A percentile compares a stretch with the other conserved stretches of the same genome.
Conservation (phyloP, 208 protist genomes). For the Leishmania gerbilli region DNA sequence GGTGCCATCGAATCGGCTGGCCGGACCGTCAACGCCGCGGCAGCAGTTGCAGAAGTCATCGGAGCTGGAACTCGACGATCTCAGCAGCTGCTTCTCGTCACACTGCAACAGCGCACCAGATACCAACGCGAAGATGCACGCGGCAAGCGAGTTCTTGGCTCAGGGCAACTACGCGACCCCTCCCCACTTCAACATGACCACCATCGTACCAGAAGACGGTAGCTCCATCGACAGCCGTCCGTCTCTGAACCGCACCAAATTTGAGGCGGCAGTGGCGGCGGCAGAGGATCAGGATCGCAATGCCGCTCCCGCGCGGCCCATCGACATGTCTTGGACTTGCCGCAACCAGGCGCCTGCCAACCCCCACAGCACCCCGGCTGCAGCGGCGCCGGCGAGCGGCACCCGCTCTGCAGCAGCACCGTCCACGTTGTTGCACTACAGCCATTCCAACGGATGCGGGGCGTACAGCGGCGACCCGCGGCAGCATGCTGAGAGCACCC, state of each 20-base stretch:
- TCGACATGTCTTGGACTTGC: slow-evolving; percentile 7
- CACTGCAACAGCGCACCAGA: not conserved
- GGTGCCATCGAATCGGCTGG: not conserved
- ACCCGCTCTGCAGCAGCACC: not conserved
- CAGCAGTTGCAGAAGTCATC: not conserved
- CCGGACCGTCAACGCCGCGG: not conserved
- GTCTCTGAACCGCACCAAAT: slow-evolving; percentile 9
- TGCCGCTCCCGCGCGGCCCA: not conserved
- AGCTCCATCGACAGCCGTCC: slow-evolving; percentile 7
- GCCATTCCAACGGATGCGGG: not conserved
- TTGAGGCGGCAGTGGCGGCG: not conserved
- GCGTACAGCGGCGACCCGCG: not conserved
- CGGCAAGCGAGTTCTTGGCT: not conserved
- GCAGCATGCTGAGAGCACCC: not conserved
- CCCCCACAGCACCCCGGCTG: not conserved
- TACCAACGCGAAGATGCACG: not conserved
- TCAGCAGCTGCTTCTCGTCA: not conserved
- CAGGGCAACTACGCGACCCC: not conserved
- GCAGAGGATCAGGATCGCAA: not conserved
- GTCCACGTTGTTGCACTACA: not conserved
- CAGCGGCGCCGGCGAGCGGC: not conserved
- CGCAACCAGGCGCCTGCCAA: not conserved
- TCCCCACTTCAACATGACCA: not conserved
- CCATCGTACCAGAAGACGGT: not conserved
- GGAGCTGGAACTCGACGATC: not conserved